Evolutionary conservation across 1,284 basidiomycete species (phyloP), one percentile per base, ranked within the genome.

Genomic region (Inonotus hispidus): DNA sequence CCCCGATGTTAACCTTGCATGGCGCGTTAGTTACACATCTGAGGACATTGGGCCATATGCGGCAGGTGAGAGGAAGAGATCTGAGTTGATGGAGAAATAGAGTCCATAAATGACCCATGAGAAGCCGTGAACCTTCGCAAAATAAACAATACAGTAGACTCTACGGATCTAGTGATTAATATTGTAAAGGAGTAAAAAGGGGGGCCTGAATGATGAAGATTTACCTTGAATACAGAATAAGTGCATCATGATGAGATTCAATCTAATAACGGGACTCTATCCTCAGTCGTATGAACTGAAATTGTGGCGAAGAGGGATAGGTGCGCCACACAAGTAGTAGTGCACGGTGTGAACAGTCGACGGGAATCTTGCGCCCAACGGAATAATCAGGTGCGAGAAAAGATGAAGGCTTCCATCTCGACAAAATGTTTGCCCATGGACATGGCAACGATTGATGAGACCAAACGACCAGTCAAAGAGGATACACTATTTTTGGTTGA

Each of bases 391-490:
- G 53, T n/a, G 35, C 8, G 53, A 39, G 53, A 25, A 23, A 49
- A 49, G 16, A 21, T 35, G 52, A 27, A 39, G 21, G 52, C 53
- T 55, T 55, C 38, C 25, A 39, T 39, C 37, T 45, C 38, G 53
- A 55, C 21, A 25, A 27, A 41, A 39, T 13, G 41, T 32, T 52
- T 55, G 53, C 53, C 37, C 37, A 27, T 39, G 38, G 23, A 55
- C 37, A 38, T 41, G 25, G 41, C 53, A 55, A 55, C 53, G 35
- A 43, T 8, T 27, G 53, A 45, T 41, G 41, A 39, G 55, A 35
- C 50, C n/a, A 52, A 27, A 27, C 43, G 23, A 56, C 46, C 41
- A 56, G 55, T 45, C 54, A 47, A 47, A 47, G 45, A 10, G 11
- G 3, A 19, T n/a, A n/a, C n/a, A n/a, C n/a, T n/a, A n/a, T n/a